These are phyloP conservation scores for Micractinium sp. DNA, from an alignment of 139 green algal species.

Conservation along the genomic window DNA sequence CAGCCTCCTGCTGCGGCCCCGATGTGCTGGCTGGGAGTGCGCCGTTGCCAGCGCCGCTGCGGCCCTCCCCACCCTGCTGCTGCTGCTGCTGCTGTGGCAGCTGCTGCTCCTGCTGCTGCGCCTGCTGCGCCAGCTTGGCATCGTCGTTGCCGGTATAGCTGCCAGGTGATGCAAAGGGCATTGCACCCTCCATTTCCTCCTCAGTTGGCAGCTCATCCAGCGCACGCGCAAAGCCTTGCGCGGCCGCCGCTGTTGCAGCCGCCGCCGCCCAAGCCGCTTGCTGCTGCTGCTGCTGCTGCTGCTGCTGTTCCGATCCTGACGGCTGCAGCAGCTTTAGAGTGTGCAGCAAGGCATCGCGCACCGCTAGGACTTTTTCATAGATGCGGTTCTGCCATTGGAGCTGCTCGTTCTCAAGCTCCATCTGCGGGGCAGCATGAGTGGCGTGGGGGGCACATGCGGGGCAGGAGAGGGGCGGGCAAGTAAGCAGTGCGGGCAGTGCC, in stretches of 20 bases:
- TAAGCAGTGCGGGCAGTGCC: too few relatives aligned
- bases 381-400: conserved; percentile 4
- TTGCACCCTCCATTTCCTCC: background rate
- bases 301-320: background rate
- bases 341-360: conserved; percentile 30
- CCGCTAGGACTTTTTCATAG: conserved; percentile 18
- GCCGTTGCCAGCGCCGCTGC: background rate
- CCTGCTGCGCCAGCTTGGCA: too few relatives aligned
- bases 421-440: background rate
- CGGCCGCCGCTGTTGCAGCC: background rate
- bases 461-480: too few relatives aligned
- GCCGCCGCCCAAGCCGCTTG: background rate
- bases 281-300: background rate
- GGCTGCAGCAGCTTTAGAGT: background rate
- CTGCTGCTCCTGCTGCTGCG: background rate
- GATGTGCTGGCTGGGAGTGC: background rate
- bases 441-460: too few relatives aligned
- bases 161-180: background rate
- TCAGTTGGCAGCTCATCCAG: conserved; percentile 5
- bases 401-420: background rate
- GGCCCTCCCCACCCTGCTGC: background rate
- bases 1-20: background rate
- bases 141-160: background rate
- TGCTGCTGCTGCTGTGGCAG: too few relatives aligned
- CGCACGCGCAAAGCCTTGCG: background rate